Percentiles rank a stretch among this genome's conserved stretches.
Conservation (phyloP, 306 rosid genomes). For the Castanospermum australe region DNA sequence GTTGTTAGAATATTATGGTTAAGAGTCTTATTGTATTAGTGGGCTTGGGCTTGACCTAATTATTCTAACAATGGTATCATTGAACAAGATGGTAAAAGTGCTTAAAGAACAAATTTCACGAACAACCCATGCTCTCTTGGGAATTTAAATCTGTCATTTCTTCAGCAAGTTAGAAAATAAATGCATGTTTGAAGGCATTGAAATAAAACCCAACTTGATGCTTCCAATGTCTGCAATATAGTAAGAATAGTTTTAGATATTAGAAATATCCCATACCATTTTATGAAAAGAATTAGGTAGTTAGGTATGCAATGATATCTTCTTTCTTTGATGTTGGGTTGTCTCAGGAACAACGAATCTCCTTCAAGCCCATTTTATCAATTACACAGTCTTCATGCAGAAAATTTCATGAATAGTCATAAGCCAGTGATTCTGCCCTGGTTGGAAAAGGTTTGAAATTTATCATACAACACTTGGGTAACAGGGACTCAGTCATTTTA, state of each 20-base stretch:
- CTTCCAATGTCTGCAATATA: background rate
- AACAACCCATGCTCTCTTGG: background rate
- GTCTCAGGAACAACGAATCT: background rate
- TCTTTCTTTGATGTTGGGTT: background rate
- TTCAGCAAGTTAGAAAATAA: background rate
- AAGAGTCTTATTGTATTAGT: too few relatives aligned
- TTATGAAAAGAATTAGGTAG: background rate
- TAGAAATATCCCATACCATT: background rate
- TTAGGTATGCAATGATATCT: background rate
- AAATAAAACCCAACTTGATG: background rate
- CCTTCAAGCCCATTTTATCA: background rate
- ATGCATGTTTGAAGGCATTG: background rate
- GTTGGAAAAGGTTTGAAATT: background rate
- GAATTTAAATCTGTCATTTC: background rate
- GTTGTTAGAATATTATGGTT: too few relatives aligned
- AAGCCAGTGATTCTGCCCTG: background rate
- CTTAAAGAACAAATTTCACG: background rate
- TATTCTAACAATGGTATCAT: constrained; percentile 23
- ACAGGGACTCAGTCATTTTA: background rate
- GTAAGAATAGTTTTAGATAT: background rate
- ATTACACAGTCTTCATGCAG: background rate
- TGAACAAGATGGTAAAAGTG: background rate
- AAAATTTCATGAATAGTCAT: background rate
- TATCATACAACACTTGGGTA: background rate
- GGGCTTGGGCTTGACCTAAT: too few relatives aligned